phyloP scores from a whole-genome alignment of 1,284 basidiomycete species.

The Papiliotrema nemorosa region DNA sequence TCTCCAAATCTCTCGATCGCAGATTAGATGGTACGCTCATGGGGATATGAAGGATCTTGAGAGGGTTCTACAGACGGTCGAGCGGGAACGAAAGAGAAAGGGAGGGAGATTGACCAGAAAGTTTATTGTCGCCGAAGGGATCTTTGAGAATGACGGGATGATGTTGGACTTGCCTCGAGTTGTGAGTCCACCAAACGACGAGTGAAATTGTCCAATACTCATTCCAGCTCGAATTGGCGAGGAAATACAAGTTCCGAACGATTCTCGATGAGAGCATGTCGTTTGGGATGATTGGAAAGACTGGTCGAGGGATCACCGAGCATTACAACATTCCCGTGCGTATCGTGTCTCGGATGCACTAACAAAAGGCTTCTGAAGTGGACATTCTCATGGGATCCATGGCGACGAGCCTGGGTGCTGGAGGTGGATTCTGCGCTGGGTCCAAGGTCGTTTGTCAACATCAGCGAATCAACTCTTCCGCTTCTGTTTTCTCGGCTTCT shows the following conservation, averaged over 20 bases:
- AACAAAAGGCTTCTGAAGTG: conserved; percentile 51
- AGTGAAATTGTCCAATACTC: background rate
- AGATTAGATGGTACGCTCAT: conserved; percentile 93
- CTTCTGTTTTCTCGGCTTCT: conserved; percentile 94
- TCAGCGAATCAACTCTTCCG: conserved; percentile 95
- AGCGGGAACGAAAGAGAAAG: conserved; percentile 83
- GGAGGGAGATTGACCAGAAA: conserved; percentile 76
- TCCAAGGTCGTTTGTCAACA: conserved; percentile 79
- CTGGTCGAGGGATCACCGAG: conserved; percentile 92
- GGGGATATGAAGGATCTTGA: conserved; percentile 90
- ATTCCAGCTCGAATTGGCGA: conserved; percentile 81
- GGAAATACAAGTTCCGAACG: conserved; percentile 91
- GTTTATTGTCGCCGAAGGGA: conserved; percentile 96
- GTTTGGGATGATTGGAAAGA: conserved; percentile 86
- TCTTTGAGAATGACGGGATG: conserved; percentile 91
- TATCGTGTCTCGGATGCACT: conserved; percentile 6
- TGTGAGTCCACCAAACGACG: conserved; percentile 54
- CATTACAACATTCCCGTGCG: conserved; percentile 83
- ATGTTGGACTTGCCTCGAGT: conserved; percentile 88
- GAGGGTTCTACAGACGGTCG: conserved; percentile 74
- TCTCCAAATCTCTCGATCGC: conserved; percentile 91
- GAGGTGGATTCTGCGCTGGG: conserved; percentile 95
- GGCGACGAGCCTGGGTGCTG: conserved; percentile 76
- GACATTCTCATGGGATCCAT: conserved; percentile 70
- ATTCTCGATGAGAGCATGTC: conserved; percentile 93